Base-by-base conservation (phyloP, 2,329 filamentous ascomycete genomes). In the Cephalotrichum gorgonifer region DNA sequence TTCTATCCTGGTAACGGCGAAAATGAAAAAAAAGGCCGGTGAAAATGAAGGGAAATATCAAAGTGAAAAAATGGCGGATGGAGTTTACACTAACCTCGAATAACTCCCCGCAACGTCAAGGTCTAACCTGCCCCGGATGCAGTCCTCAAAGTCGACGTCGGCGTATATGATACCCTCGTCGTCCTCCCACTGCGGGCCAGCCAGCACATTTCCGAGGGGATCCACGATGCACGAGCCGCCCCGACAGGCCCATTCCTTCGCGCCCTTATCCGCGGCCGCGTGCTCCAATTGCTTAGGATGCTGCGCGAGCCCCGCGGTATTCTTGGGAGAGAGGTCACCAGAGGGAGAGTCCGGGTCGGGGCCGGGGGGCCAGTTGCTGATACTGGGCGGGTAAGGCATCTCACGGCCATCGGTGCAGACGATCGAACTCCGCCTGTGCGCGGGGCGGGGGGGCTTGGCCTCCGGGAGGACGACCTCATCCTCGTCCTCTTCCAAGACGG, bases 131-230 rank as follows among this genome's bases (percentile, higher is more conserved):
- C 89, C 90, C 9, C 87, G 74, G 55, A 89, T 78, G 57, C 90
- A 95, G 55, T 95, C 88, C 44, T 94, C 86, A 58, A 96, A 84
- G 59, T 96, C 88, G 3, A 90, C 83, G 54, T 93, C 86, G 1
- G 79, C 74, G 30, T 78, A 77, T 47, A 89, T 67, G 27, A 95
- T 63, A 0, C 79, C 77, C 4, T 79, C 73, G 49, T 83, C 66
- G 52, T 90, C 83, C 51, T 95, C 86, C 89, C 89, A 95, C 51
- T 93, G 70, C 1, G 90, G 90, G 0, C 86, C 88, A 2, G 80
- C 80, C 1, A 95, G 66, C 0, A 91, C 79, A n/a, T 90, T 78
- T 0, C 90, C 91, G 39, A 85, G 72, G 0, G 90, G 89, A 9
- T 79, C 83, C 25, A 94, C 72, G 55, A 97, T 91, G 57, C 81